phyloP scores from a whole-genome alignment of 331 rosid genomes.

The Phaseolus coccineus region DNA sequence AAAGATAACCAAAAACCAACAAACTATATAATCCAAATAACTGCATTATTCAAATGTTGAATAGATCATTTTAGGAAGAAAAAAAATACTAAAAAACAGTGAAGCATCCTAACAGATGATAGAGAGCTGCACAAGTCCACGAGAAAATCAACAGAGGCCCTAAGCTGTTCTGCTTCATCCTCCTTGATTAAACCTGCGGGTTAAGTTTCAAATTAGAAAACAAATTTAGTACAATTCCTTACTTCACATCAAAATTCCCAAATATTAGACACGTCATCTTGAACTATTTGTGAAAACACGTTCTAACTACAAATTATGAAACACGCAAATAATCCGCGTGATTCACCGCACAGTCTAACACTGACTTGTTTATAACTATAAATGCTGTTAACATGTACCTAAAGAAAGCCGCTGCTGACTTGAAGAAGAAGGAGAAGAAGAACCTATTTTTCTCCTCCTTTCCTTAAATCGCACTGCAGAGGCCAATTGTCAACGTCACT shows the following conservation, averaged over 20 bases:
- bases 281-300: neutral
- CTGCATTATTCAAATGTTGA: neutral
- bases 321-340: neutral
- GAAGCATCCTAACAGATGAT: constrained; percentile 62
- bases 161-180: constrained; percentile 81
- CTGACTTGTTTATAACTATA: neutral
- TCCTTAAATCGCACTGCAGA: constrained; percentile 80
- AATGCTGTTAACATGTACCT: constrained; percentile 50
- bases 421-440: constrained; percentile 51
- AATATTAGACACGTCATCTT: neutral
- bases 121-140: constrained; percentile 78
- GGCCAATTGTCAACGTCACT: constrained; percentile 5
- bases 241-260: constrained; percentile 19
- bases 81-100: neutral
- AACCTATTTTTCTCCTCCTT: constrained; percentile 60
- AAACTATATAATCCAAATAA: neutral
- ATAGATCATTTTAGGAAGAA: neutral
- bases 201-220: constrained; percentile 16
- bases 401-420: constrained; percentile 51
- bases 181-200: constrained; percentile 60
- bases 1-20: too few relatives aligned
- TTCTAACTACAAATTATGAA: constrained; percentile 23
- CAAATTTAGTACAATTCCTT: constrained; percentile 19
- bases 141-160: constrained; percentile 84
- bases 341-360: neutral